A percentile compares a stretch with the other conserved stretches of the same genome.
Conservation (phyloP, 2,329 filamentous ascomycete species). For the Uncinocarpus reesii region DNA sequence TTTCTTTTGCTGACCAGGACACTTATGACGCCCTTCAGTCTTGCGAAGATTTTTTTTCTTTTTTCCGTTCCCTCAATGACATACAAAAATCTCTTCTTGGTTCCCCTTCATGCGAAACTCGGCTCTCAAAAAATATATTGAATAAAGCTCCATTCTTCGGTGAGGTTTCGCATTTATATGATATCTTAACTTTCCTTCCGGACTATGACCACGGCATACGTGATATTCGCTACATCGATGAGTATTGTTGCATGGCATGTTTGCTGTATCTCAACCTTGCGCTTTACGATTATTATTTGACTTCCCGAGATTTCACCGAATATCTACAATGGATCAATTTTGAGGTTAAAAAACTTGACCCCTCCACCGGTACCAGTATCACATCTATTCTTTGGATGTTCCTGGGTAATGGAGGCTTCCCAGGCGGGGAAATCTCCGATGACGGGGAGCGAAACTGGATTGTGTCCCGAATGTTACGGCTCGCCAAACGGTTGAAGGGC, state of each 20-base stretch:
- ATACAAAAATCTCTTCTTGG: constrained; percentile 20
- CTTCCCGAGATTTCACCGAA: constrained; percentile 21
- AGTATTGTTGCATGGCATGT: constrained; percentile 26
- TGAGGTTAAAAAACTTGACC: constrained; percentile 22
- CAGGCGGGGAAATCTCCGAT: constrained; percentile 18
- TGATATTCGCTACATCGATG: constrained; percentile 27
- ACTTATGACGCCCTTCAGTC: constrained; percentile 20
- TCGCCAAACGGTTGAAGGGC: constrained; percentile 26
- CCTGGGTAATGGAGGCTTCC: constrained; percentile 24
- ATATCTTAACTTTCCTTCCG: constrained; percentile 23
- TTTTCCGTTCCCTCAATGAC: constrained; percentile 23
- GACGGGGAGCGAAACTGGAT: constrained; percentile 25
- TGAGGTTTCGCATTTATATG: constrained; percentile 21
- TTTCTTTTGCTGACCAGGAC: constrained; percentile 17
- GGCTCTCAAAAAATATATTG: background rate
- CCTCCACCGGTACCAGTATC: constrained; percentile 23
- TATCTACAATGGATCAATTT: constrained; percentile 24
- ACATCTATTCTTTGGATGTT: constrained; percentile 27
- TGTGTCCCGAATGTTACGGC: constrained; percentile 26
- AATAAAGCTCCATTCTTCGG: constrained; percentile 16
- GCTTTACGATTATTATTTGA: constrained; percentile 23
- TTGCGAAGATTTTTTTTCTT: constrained; percentile 26
- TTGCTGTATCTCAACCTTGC: constrained; percentile 25
- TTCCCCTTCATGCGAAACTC: constrained; percentile 12
- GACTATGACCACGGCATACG: constrained; percentile 27